Conservation (phyloP, 73 alveolate species). For the Symbiodinium pilosum region DNA sequence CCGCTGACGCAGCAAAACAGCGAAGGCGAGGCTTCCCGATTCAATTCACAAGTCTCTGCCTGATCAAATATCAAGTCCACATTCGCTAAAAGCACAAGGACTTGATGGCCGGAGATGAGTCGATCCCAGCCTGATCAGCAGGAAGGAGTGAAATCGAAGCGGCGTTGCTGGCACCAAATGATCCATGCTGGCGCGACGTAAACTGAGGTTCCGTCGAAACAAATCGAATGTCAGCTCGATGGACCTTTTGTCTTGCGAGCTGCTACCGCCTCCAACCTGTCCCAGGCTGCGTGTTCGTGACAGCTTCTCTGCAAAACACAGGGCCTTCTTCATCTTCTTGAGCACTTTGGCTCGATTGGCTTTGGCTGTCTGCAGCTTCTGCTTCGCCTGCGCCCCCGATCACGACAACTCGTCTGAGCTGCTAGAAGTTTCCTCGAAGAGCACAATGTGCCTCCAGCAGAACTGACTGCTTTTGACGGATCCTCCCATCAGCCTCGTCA, state of each 20-base stretch:
- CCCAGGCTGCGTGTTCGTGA: background rate
- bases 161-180: background rate
- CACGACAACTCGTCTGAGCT: background rate
- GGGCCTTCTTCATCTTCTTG: slow-evolving; percentile 42
- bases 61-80: slow-evolving; percentile 64
- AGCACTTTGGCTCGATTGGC: slow-evolving; percentile 87
- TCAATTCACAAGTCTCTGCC: background rate
- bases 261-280: background rate
- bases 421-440: background rate
- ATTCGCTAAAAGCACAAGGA: slow-evolving; percentile 47
- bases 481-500: slow-evolving; percentile 1
- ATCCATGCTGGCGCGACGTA: too few relatives aligned
- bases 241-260: slow-evolving; percentile 4
- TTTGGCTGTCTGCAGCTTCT: slow-evolving; percentile 23
- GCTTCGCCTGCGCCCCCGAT: slow-evolving; percentile 28
- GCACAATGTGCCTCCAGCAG: background rate
- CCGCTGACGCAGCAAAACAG: background rate
- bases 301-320: background rate
- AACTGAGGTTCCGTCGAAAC: background rate
- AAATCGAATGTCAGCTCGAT: background rate
- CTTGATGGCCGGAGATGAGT: slow-evolving; percentile 40
- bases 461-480: background rate
- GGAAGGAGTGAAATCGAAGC: background rate
- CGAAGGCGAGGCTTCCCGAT: background rate
- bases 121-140: slow-evolving; percentile 45